Evolutionary conservation across 1,284 basidiomycete genomes (phyloP).

Genomic region (Pterulicium gracile): DNA sequence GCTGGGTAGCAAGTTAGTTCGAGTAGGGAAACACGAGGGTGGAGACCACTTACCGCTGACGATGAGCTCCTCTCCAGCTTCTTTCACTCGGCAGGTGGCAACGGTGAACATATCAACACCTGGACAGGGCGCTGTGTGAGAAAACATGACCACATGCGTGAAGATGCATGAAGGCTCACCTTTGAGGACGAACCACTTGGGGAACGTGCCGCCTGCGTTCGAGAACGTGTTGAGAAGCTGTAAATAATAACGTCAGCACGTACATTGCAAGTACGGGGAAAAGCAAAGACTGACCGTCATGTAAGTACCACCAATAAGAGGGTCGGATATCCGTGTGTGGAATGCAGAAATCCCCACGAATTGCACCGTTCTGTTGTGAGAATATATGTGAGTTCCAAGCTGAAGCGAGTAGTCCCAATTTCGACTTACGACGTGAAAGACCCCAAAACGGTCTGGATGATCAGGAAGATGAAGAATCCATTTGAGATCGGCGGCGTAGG

Average conservation of each 20-base stretch:
- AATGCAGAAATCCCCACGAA: constrained; percentile 98
- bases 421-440: constrained; percentile 78
- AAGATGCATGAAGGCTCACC: constrained; percentile 26
- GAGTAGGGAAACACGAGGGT: neutral
- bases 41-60: constrained; percentile 40
- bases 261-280: neutral
- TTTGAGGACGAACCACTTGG: constrained; percentile 87
- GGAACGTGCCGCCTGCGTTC: constrained; percentile 98
- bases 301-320: constrained; percentile 94
- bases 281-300: constrained; percentile 68
- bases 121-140: constrained; percentile 15
- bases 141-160: neutral
- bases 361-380: constrained; percentile 72
- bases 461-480: constrained; percentile 76
- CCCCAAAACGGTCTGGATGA: constrained; percentile 73
- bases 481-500: constrained; percentile 66
- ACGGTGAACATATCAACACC: constrained; percentile 82
- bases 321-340: constrained; percentile 95
- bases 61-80: constrained; percentile 37
- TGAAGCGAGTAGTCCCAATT: constrained; percentile 1
- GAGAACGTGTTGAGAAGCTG: constrained; percentile 93
- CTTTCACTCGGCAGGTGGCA: constrained; percentile 69
- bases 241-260: constrained; percentile 4
- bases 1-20: constrained; percentile 26
- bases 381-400: constrained; percentile 1